A percentile compares a stretch with the other conserved stretches of the same genome.
These are phyloP conservation scores for Fusarium keratoplasticum DNA, from an alignment of 2,329 filamentous ascomycete species.

Conservation along the genomic window DNA sequence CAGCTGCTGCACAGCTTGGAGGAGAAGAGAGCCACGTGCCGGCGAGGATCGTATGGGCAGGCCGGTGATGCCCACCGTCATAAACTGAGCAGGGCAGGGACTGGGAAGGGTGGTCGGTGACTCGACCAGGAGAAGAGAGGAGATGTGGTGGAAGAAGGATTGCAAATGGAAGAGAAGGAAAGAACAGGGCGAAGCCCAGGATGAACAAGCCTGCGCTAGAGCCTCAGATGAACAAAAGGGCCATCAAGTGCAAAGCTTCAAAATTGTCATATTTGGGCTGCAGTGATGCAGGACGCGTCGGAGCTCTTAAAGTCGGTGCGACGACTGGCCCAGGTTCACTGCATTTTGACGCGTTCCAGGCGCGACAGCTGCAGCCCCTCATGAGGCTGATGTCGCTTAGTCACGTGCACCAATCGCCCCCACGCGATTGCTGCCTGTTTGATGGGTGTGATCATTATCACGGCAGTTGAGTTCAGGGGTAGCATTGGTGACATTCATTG, in stretches of 20 bases:
- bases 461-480: not conserved
- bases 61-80: constrained; percentile 49
- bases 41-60: constrained; percentile 53
- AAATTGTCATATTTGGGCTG: constrained; percentile 19
- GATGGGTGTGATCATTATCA: not conserved
- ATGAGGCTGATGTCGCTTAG: constrained; percentile 20
- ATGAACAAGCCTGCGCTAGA: not conserved
- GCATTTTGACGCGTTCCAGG: constrained; percentile 32
- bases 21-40: constrained; percentile 45
- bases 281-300: constrained; percentile 33
- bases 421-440: not conserved
- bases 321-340: constrained; percentile 14
- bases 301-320: constrained; percentile 9
- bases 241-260: constrained; percentile 12
- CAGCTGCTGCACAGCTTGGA: constrained; percentile 37
- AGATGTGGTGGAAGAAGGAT: not conserved
- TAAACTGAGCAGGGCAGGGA: constrained; percentile 42
- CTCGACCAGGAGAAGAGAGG: not conserved
- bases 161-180: not conserved
- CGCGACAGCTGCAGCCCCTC: constrained; percentile 31
- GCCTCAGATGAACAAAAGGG: constrained; percentile 1
- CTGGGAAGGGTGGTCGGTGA: not conserved
- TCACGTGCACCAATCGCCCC: constrained; percentile 37
- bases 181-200: not conserved
- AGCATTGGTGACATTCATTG: not conserved